Base-by-base conservation (phyloP, 2,329 filamentous ascomycete species). In the Xylaria sp. region DNA sequence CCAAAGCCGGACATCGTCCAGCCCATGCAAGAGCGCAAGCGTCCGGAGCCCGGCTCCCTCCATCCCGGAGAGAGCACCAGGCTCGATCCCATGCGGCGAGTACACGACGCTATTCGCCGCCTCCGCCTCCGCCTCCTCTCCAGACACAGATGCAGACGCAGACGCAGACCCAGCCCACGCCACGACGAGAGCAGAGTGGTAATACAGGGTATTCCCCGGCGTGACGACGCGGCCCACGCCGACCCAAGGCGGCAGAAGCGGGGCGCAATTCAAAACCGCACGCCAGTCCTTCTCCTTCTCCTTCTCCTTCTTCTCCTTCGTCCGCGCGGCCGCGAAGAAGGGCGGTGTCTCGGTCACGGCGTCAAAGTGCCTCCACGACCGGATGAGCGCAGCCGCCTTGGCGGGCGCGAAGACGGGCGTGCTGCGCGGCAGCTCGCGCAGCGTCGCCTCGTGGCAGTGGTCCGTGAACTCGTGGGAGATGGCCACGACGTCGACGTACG, bases 391-490 rank as follows among this genome's bases (percentile, higher is more conserved):
- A 0, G 85, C 86, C 0, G 89, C 89, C 76, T 87, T 84, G 71
- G 84, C 82, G 2, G 86, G 84, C 13, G 88, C 88, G 65, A 90
- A 85, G 0, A 91, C 81, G 0, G 88, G 87, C 3, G 88, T 85
- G 49, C 81, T 75, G 1, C 72, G 70, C 5, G 85, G 79, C 3
- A 91, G 76, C 71, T 89, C 83, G 49, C 84, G 75, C 29, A 91
- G 78, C 15, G 89, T 91, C 2, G 85, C 81, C 66, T 85, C 81
- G 72, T 91, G 88, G 76, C 88, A 90, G 73, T 90, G 89, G 73
- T 91, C 89, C 0, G 89, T 90, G 71, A 91, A 91, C 74, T 91
- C 89, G 73, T 91, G 89, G 17, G 83, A 87, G 36, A 91, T 81
- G 31, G 82, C 81, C 2, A 91, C 86, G 1, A 79, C 84, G 73